phyloP scores from a whole-genome alignment of 2,329 filamentous ascomycete species.

The Aulographum hederae region DNA sequence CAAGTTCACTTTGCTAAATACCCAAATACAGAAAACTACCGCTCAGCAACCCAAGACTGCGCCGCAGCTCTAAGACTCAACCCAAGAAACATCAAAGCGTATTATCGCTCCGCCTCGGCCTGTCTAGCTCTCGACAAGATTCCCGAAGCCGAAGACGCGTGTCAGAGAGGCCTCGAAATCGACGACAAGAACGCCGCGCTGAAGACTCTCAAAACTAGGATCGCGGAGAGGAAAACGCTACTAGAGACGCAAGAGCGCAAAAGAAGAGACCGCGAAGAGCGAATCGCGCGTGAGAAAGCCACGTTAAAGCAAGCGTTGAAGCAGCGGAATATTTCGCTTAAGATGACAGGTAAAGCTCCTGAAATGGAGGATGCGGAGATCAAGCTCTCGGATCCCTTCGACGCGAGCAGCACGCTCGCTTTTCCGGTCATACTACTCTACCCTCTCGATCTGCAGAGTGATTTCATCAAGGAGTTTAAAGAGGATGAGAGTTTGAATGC shows the following conservation, averaged over 20 bases:
- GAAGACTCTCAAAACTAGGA: slow-evolving; percentile 40
- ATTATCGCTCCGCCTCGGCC: slow-evolving; percentile 67
- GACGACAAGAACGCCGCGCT: slow-evolving; percentile 55
- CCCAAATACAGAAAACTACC: slow-evolving; percentile 51
- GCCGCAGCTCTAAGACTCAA: slow-evolving; percentile 64
- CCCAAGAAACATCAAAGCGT: slow-evolving; percentile 68
- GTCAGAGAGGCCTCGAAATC: slow-evolving; percentile 51
- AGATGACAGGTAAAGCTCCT: slow-evolving; percentile 52
- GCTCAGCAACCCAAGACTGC: slow-evolving; percentile 72
- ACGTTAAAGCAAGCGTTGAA: slow-evolving; percentile 36
- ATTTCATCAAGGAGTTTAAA: slow-evolving; percentile 76
- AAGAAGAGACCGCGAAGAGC: slow-evolving; percentile 37
- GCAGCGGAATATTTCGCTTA: slow-evolving; percentile 51
- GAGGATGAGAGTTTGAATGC: slow-evolving; percentile 60
- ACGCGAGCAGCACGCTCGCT: slow-evolving; percentile 50
- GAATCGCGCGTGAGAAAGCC: slow-evolving; percentile 34
- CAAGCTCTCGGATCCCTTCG: slow-evolving; percentile 51
- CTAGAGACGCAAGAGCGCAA: slow-evolving; percentile 36
- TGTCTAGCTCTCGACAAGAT: slow-evolving; percentile 64
- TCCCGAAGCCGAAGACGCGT: slow-evolving; percentile 64
- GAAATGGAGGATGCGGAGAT: slow-evolving; percentile 76
- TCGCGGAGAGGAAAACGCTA: slow-evolving; percentile 37
- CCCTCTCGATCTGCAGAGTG: slow-evolving; percentile 61
- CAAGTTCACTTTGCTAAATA: slow-evolving; percentile 7
- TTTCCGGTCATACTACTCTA: slow-evolving; percentile 78